Base-by-base conservation (phyloP, 1,139 yeast species). In the Lodderomyces pseudojiufengensis region DNA sequence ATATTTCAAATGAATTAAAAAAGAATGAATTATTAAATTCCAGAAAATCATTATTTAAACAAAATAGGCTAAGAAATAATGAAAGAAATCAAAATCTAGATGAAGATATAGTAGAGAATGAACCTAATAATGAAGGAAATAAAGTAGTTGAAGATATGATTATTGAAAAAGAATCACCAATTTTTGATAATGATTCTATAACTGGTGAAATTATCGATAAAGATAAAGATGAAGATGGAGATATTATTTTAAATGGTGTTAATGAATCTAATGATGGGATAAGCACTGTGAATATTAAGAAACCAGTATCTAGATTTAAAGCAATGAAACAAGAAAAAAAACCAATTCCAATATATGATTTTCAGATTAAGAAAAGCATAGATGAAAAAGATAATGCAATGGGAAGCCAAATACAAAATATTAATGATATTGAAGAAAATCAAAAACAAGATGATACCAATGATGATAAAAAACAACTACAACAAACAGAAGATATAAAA, bases 1-100 rank as follows among this genome's bases (percentile, higher is more conserved):
- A 73, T 48, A 62, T 78, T 11, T 77, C 80, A 52, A 70, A 67
- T 23, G 72, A 31, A n/a, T 37, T 47, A 29, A 69, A 61, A 45
- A 49, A 54, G 4, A 61, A 68, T n/a, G 36, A 39, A 9, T 38
- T 40, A 6, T 20, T 21, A 10, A 23, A 31, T 8, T 24, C 35
- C 4, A 46, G 40, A 27, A 35, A 38, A 14, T 47, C 51, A 9
- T 39, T 47, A 24, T 47, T 47, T 27, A 47, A 44, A 26, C 51
- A 47, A 32, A 43, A 39, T 26, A 29, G 43, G 11, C 22, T 31
- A 3, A 25, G 21, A 28, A 21, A 27, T 31, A 15, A 26, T 20
- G 13, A 18, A 20, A 9, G 24, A 16, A 11, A 22, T 9, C 34
- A 20, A 12, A n/a, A 32, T 23, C 38, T 29, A 11, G 42, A 39